These are phyloP conservation scores for Quercus berberidifolia DNA, from an alignment of 306 rosid species.

Conservation along the genomic window DNA sequence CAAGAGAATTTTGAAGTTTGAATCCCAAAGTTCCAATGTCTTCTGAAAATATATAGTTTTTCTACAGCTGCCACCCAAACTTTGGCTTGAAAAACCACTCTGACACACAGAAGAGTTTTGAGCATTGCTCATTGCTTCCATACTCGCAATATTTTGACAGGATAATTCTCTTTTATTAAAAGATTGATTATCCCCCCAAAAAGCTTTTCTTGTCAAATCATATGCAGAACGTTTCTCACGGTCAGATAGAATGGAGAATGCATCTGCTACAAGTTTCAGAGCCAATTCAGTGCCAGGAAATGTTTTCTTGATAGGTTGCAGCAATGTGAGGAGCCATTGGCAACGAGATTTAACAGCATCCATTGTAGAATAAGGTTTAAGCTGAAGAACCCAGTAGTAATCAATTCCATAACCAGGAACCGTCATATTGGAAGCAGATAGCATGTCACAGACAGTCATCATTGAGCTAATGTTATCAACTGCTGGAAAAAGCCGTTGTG, in stretches of 20 bases:
- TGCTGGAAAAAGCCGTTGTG: not conserved
- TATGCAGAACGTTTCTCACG: not conserved
- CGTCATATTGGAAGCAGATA: constrained; percentile 8
- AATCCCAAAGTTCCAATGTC: not conserved
- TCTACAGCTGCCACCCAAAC: not conserved
- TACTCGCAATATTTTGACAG: not conserved
- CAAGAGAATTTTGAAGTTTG: not conserved
- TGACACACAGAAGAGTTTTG: not conserved
- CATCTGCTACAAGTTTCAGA: constrained; percentile 8
- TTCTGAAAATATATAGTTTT: not conserved
- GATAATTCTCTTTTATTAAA: not conserved
- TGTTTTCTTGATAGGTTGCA: constrained; percentile 3
- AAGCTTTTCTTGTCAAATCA: not conserved
- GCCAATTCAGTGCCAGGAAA: constrained; percentile 16
- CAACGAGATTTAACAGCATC: not conserved
- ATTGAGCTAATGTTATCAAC: constrained; percentile 9
- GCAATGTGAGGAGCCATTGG: not conserved
- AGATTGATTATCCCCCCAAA: not conserved
- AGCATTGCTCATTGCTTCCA: not conserved
- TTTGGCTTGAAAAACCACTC: not conserved
- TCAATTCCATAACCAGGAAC: constrained; percentile 18
- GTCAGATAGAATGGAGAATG: constrained; percentile 13
- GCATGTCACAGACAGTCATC: constrained; percentile 14
- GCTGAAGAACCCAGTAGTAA: constrained; percentile 23
- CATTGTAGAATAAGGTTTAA: not conserved